Percentiles rank a stretch among this genome's conserved stretches.
These are phyloP conservation scores for Prunus persica DNA, from an alignment of 306 rosid genomes.

Conservation along the genomic window DNA sequence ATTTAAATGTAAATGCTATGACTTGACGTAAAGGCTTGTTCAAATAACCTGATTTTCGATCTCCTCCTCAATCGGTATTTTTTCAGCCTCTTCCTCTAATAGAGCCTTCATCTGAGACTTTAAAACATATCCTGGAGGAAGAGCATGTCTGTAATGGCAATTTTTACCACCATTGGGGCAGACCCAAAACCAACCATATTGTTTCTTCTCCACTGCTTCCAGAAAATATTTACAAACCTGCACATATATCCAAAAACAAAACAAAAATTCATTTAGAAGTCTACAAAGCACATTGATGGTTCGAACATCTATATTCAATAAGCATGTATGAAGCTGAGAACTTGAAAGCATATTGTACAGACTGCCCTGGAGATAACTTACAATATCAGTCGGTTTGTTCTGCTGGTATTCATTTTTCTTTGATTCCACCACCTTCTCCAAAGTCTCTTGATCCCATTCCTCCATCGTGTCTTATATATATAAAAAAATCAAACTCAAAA, in stretches of 20 bases:
- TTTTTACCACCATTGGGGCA: slow-evolving; percentile 89
- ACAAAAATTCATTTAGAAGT: background rate
- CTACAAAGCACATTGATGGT: background rate
- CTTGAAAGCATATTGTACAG: background rate
- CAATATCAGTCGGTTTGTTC: slow-evolving; percentile 93
- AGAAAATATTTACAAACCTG: slow-evolving; percentile 45
- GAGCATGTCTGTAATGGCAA: slow-evolving; percentile 96
- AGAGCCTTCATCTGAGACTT: slow-evolving; percentile 98
- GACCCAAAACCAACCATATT: slow-evolving; percentile 92
- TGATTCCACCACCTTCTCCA: slow-evolving; percentile 92
- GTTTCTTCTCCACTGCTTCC: slow-evolving; percentile 94
- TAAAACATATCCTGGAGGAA: slow-evolving; percentile 86
- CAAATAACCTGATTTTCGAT: slow-evolving; percentile 76
- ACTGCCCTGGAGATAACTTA: slow-evolving; percentile 31
- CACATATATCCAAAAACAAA: background rate
- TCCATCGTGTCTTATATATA: slow-evolving; percentile 69
- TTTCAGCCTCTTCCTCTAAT: slow-evolving; percentile 71
- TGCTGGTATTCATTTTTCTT: slow-evolving; percentile 68
- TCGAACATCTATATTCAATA: background rate
- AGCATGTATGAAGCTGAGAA: background rate
- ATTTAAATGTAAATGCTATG: background rate
- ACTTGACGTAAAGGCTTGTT: background rate
- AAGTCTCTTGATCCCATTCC: slow-evolving; percentile 92
- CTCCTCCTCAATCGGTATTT: slow-evolving; percentile 77
- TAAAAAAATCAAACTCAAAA: background rate